Conservation (phyloP, 768 basidiomycete species). For the Candolleomyces eurysporus region DNA sequence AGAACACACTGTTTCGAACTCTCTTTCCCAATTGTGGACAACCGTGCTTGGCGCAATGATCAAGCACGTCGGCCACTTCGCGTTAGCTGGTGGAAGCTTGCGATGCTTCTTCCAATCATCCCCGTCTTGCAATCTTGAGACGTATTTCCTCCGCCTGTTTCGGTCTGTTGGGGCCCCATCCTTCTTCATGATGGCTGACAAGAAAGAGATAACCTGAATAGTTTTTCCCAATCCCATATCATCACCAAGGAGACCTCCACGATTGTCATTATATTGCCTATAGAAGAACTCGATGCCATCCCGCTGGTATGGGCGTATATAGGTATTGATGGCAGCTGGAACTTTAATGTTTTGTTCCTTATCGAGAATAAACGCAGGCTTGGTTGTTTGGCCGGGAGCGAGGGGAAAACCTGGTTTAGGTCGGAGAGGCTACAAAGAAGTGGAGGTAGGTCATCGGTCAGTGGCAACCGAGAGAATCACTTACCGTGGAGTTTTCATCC, state of each 20-base stretch:
- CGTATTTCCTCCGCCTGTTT: slow-evolving; percentile 62
- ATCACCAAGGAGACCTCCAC: slow-evolving; percentile 87
- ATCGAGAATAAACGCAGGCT: slow-evolving; percentile 53
- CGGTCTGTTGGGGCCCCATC: slow-evolving; percentile 60
- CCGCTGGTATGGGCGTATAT: slow-evolving; percentile 88
- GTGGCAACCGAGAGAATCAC: not conserved
- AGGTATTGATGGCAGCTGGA: slow-evolving; percentile 75
- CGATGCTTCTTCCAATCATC: slow-evolving; percentile 50
- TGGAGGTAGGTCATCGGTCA: not conserved
- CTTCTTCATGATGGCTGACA: slow-evolving; percentile 92
- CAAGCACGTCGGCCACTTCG: slow-evolving; percentile 81
- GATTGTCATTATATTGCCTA: slow-evolving; percentile 59
- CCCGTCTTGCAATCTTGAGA: slow-evolving; percentile 65
- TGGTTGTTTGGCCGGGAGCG: slow-evolving; percentile 35
- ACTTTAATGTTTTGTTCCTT: slow-evolving; percentile 44
- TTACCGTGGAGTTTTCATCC: not conserved
- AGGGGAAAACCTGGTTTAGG: slow-evolving; percentile 54
- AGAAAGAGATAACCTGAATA: slow-evolving; percentile 86
- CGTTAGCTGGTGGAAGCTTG: slow-evolving; percentile 62
- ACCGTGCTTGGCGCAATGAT: slow-evolving; percentile 87
- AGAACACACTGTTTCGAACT: slow-evolving; percentile 68
- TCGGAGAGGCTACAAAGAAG: slow-evolving; percentile 23
- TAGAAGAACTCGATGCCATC: slow-evolving; percentile 85
- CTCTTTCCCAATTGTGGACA: slow-evolving; percentile 85
- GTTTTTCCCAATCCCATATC: slow-evolving; percentile 98